A percentile compares a stretch with the other conserved stretches of the same genome.
phyloP scores from a whole-genome alignment of 257 asterid genomes.

The Coffea eugenioides region DNA sequence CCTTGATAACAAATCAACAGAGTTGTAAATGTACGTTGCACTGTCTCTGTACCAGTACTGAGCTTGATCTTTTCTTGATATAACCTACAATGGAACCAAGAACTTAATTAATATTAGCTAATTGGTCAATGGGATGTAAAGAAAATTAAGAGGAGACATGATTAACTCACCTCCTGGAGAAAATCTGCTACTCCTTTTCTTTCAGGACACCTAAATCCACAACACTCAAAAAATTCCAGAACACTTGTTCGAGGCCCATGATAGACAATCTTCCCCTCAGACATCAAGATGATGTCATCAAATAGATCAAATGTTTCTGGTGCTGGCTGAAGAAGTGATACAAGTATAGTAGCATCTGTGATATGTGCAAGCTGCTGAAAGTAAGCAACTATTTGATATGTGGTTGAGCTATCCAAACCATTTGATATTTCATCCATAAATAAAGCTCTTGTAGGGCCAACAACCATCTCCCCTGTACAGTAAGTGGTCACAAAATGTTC shows the following conservation, averaged over 20 bases:
- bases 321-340: slow-evolving; percentile 64
- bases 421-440: slow-evolving; percentile 63
- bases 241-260: slow-evolving; percentile 48
- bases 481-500: not conserved
- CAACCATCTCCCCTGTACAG: slow-evolving; percentile 55
- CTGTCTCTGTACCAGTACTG: slow-evolving; percentile 41
- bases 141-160: not conserved
- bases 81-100: slow-evolving; percentile 32
- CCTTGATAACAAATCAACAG: slow-evolving; percentile 34
- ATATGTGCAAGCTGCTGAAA: slow-evolving; percentile 51
- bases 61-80: slow-evolving; percentile 50
- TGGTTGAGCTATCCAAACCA: slow-evolving; percentile 63
- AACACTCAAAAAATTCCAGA: slow-evolving; percentile 40
- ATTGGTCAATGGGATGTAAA: not conserved
- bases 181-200: slow-evolving; percentile 71
- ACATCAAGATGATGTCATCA: slow-evolving; percentile 52
- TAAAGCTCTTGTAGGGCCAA: slow-evolving; percentile 57
- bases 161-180: slow-evolving; percentile 48
- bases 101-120: not conserved
- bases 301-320: slow-evolving; percentile 60
- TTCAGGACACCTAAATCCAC: slow-evolving; percentile 58
- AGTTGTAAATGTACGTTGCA: slow-evolving; percentile 31
- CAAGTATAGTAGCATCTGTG: slow-evolving; percentile 45
- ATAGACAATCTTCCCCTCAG: slow-evolving; percentile 53
- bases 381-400: slow-evolving; percentile 47